Base-by-base conservation (phyloP, 2,329 filamentous ascomycete genomes). In the Fusarium anguioides region DNA sequence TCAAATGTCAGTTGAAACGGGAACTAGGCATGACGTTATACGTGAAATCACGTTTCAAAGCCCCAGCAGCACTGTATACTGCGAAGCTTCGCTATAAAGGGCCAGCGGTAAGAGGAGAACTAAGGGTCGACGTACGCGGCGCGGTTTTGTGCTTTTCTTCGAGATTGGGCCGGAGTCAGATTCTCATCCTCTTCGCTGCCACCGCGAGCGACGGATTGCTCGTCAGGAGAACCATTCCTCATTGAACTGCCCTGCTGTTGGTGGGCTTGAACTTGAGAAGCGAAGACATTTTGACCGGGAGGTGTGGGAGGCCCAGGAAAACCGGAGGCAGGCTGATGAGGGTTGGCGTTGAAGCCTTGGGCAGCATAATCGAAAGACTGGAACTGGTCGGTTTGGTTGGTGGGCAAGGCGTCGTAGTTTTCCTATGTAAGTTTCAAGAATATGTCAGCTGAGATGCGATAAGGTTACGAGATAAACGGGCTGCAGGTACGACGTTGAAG, bases 111-210 rank as follows among this genome's bases (percentile, higher is more conserved):
- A 23, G 50, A 27, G 27, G n/a, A 17, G 33, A 33, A n/a, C 23
- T 3, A 35, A 27, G 47, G 48, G 10, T 17, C 44, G 14, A 86
- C 86, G 68, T 81, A 88, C 86, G 86, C 86, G 69, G 86, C 85
- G 69, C 86, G 81, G 66, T 88, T 88, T 75, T 88, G 86, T 41
- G 85, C 86, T 74, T 88, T 88, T 62, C 86, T 82, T 71, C 84
- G 81, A 12, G 84, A 86, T 72, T 88, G 85, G 8, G 85, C 85
- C 1, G 86, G 86, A 21, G 84, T 87, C 72, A 87, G 54, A 48
- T 83, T 79, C 42, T 85, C 86, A 26, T 86, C 86, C 12, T 87
- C 86, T 35, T 86, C 87, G 72, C 86, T 86, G 18, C 81, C 83
- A 23, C 72, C 77, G 36, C 74, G 76, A 20, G 48, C 29, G 69